Conservation (phyloP, 1,284 basidiomycete species). For the Cryptococcus sp. region DNA sequence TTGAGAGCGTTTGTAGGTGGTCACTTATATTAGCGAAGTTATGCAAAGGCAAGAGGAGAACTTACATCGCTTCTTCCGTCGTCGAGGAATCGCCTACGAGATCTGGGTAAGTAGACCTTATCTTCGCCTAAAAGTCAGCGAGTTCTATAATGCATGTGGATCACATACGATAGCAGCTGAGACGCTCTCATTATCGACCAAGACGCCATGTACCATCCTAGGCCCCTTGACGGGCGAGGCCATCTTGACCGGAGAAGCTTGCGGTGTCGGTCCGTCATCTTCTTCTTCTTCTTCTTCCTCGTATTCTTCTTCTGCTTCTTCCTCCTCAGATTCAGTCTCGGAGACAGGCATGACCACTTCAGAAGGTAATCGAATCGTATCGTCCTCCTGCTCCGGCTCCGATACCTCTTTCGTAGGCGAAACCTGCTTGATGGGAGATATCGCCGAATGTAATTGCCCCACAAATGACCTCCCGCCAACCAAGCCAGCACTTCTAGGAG, state of each 20-base stretch:
- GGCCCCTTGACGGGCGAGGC: not conserved
- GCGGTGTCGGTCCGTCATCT: not conserved
- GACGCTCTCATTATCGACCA: conserved; percentile 16
- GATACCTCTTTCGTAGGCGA: not conserved
- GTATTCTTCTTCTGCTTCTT: not conserved
- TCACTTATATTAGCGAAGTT: too few relatives aligned
- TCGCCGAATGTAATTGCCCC: too few relatives aligned
- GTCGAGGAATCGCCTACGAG: not conserved
- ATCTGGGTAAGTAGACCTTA: not conserved
- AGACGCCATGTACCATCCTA: conserved; percentile 15
- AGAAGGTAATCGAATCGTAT: conserved; percentile 5
- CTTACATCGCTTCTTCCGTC: not conserved
- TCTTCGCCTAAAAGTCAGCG: not conserved
- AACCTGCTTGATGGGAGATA: too few relatives aligned
- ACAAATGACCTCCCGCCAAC: too few relatives aligned
- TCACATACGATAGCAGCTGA: too few relatives aligned
- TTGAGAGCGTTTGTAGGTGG: not conserved
- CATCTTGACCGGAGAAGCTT: not conserved
- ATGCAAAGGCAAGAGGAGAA: too few relatives aligned
- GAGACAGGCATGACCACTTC: not conserved
- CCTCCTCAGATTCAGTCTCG: not conserved
- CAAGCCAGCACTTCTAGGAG: too few relatives aligned
- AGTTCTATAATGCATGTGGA: not conserved
- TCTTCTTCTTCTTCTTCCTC: too few relatives aligned
- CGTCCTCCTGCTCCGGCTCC: conserved; percentile 3